Evolutionary conservation across 2,329 filamentous ascomycete species (phyloP).

Genomic region (Paecilomyces sp.): DNA sequence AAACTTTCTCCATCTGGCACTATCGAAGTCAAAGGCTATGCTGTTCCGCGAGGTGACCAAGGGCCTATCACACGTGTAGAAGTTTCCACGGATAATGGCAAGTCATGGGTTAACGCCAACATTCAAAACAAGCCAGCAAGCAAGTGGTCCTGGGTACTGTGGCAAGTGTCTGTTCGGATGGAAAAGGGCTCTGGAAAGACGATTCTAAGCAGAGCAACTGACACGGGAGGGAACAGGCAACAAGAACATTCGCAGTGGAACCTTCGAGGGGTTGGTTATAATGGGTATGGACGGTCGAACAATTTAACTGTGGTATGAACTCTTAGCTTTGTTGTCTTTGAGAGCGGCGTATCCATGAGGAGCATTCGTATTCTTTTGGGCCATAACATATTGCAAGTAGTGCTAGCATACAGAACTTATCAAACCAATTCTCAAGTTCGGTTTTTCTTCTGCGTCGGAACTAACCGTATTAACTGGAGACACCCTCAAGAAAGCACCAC

Average conservation of each 20-base stretch:
- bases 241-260: conserved; percentile 48
- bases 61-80: conserved; percentile 50
- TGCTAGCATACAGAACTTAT: not conserved
- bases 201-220: conserved; percentile 50
- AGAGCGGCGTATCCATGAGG: not conserved
- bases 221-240: conserved; percentile 48
- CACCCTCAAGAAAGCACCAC: too few relatives aligned
- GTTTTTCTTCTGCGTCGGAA: too few relatives aligned
- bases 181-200: conserved; percentile 34
- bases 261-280: conserved; percentile 53
- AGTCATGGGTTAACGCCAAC: conserved; percentile 44
- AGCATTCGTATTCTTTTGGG: not conserved
- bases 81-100: conserved; percentile 44
- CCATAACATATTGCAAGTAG: not conserved
- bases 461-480: too few relatives aligned
- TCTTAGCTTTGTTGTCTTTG: not conserved
- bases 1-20: conserved; percentile 29
- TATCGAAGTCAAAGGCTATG: conserved; percentile 50
- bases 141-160: conserved; percentile 53
- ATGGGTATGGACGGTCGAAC: conserved; percentile 50
- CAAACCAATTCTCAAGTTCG: too few relatives aligned
- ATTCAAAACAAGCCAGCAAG: conserved; percentile 22
- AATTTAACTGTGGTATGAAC: conserved; percentile 37
- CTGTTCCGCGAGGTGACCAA: conserved; percentile 46
- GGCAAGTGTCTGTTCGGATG: conserved; percentile 40